A percentile compares a stretch with the other conserved stretches of the same genome.
These are phyloP conservation scores for Diaporthe sp. DNA, from an alignment of 2,329 filamentous ascomycete genomes.

Conservation along the genomic window DNA sequence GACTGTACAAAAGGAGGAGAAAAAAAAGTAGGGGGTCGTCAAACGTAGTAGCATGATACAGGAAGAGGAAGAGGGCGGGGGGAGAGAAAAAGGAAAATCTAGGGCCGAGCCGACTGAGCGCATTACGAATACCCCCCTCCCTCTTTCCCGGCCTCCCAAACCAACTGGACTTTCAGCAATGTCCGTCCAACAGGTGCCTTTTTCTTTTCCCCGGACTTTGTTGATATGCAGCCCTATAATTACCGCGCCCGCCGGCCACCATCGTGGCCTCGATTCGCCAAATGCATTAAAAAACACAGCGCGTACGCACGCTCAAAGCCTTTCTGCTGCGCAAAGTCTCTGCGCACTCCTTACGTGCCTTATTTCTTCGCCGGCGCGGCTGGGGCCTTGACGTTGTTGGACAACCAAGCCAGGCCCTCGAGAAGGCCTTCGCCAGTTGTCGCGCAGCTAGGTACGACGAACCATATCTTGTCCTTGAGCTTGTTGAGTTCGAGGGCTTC, in stretches of 20 bases:
- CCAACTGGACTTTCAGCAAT: slow-evolving; percentile 2
- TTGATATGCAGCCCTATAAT: slow-evolving; percentile 15
- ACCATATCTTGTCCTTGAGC: slow-evolving; percentile 88
- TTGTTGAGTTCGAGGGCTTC: slow-evolving; percentile 81
- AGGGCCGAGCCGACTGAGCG: slow-evolving; percentile 8
- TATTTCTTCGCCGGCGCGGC: slow-evolving; percentile 69
- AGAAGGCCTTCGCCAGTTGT: slow-evolving; percentile 85
- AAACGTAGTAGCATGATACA: slow-evolving; percentile 40
- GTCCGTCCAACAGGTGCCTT: background rate
- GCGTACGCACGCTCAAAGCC: background rate
- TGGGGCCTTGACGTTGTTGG: slow-evolving; percentile 83
- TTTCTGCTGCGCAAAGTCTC: background rate
- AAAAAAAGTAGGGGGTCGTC: slow-evolving; percentile 33
- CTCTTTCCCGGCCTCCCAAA: background rate
- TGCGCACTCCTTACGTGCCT: background rate
- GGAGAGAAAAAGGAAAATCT: slow-evolving; percentile 18
- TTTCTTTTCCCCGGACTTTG: background rate
- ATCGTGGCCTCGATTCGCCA: slow-evolving; percentile 2
- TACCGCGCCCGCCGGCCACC: slow-evolving; percentile 1
- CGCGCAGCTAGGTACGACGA: slow-evolving; percentile 85
- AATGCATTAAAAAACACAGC: slow-evolving; percentile 6
- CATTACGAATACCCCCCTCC: slow-evolving; percentile 13
- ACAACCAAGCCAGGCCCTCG: slow-evolving; percentile 86
- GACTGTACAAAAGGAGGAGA: slow-evolving; percentile 37
- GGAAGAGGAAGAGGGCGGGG: slow-evolving; percentile 14